A percentile compares a stretch with the other conserved stretches of the same genome.
Conservation (phyloP, 2,329 filamentous ascomycete genomes). For the Calonectria multiphialidica region DNA sequence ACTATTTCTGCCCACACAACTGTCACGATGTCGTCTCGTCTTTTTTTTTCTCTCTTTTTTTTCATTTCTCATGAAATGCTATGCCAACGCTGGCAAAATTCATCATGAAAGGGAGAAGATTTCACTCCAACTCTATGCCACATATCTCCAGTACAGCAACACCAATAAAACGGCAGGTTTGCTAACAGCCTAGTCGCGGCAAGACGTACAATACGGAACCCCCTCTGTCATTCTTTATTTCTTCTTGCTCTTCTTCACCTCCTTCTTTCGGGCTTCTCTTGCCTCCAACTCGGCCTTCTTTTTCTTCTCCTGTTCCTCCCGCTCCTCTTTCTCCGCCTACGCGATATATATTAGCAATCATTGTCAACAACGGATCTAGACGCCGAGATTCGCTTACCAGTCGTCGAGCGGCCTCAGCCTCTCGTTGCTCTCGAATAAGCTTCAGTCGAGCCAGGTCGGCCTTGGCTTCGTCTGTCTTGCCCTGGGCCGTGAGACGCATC, state of each 20-base stretch:
- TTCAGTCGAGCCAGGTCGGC: conserved; percentile 87
- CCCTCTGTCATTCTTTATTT: conserved; percentile 44
- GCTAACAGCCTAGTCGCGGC: conserved; percentile 13
- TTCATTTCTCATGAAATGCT: background rate
- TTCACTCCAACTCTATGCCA: background rate
- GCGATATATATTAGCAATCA: conserved; percentile 36
- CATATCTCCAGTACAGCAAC: conserved; percentile 1
- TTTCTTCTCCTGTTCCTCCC: conserved; percentile 62
- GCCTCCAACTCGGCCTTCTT: conserved; percentile 65
- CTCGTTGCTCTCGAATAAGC: conserved; percentile 87
- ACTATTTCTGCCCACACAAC: background rate
- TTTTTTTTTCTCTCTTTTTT: background rate
- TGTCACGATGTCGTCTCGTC: background rate
- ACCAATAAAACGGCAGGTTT: background rate
- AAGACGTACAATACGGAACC: background rate
- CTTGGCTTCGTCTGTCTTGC: conserved; percentile 96
- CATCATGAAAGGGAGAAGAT: conserved; percentile 12
- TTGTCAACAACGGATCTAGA: background rate
- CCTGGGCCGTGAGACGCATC: conserved; percentile 90
- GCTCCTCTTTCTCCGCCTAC: conserved; percentile 71
- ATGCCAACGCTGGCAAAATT: conserved; percentile 2
- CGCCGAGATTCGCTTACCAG: conserved; percentile 63
- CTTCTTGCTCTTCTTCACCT: conserved; percentile 66
- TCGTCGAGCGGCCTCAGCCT: conserved; percentile 85
- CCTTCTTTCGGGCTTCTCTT: conserved; percentile 66